Conservation (phyloP, 2,329 filamentous ascomycete species). For the Colletotrichum plurivorum region DNA sequence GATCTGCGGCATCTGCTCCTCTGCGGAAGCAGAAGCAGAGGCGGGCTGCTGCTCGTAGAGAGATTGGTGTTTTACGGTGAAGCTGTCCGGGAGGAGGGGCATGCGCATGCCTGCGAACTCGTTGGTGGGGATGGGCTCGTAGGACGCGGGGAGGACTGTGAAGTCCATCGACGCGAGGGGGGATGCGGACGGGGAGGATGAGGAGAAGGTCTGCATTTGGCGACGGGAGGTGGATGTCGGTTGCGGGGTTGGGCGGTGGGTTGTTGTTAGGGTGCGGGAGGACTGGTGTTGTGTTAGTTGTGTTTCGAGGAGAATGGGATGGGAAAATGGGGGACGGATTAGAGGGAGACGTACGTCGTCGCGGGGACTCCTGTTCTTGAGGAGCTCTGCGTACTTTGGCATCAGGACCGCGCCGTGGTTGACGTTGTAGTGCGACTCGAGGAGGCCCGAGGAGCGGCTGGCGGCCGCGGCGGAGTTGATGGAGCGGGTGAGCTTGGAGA, state of each 20-base stretch:
- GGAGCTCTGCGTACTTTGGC: conserved; percentile 64
- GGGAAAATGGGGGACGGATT: neutral
- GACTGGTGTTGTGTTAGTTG: conserved; percentile 44
- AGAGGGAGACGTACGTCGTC: conserved; percentile 56
- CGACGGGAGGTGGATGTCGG: conserved; percentile 58
- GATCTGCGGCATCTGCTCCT: conserved; percentile 55
- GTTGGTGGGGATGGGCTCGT: conserved; percentile 48
- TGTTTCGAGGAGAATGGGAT: conserved; percentile 38
- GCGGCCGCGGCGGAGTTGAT: conserved; percentile 59
- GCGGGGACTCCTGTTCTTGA: conserved; percentile 53
- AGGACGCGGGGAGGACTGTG: conserved; percentile 65
- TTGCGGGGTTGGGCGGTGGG: conserved; percentile 63
- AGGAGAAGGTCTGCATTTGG: conserved; percentile 75
- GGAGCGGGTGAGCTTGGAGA: conserved; percentile 63
- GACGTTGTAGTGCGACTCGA: conserved; percentile 48
- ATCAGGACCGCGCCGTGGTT: conserved; percentile 55
- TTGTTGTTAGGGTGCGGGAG: conserved; percentile 60
- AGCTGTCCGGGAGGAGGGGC: conserved; percentile 74
- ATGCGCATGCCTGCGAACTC: conserved; percentile 63
- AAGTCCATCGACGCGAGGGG: conserved; percentile 63
- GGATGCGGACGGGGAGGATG: conserved; percentile 60
- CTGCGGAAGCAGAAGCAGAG: conserved; percentile 53
- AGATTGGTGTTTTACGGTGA: conserved; percentile 56
- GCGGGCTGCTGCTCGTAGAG: conserved; percentile 53
- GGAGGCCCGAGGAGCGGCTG: conserved; percentile 49